Conservation (phyloP, 345 rosid species). For the Hibiscus syriacus region DNA sequence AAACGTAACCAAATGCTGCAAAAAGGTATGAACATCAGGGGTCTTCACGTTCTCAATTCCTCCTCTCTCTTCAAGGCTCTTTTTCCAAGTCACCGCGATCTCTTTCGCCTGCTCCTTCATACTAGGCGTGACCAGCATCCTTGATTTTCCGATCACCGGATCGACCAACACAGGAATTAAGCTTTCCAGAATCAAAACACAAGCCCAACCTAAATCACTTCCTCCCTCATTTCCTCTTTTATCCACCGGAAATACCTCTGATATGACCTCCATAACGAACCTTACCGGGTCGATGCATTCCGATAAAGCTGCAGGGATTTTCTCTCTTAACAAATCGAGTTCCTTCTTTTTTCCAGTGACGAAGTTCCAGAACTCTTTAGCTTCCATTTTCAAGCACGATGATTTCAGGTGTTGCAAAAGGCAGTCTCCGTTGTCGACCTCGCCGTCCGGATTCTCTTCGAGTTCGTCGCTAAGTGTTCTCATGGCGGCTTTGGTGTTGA, state of each 20-base stretch:
- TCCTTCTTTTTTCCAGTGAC: slow-evolving; percentile 77
- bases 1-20: slow-evolving; percentile 92
- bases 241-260: slow-evolving; percentile 90
- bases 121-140: slow-evolving; percentile 69
- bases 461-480: slow-evolving; percentile 26
- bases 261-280: slow-evolving; percentile 75
- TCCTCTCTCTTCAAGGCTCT: slow-evolving; percentile 82
- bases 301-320: slow-evolving; percentile 55
- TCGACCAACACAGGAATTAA: slow-evolving; percentile 82
- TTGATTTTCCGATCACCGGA: slow-evolving; percentile 75
- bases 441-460: slow-evolving; percentile 44
- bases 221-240: slow-evolving; percentile 41
- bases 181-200: slow-evolving; percentile 81
- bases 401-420: slow-evolving; percentile 38
- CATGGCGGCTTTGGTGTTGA: slow-evolving; percentile 41
- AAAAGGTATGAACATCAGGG: slow-evolving; percentile 94
- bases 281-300: slow-evolving; percentile 89
- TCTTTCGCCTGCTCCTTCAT: slow-evolving; percentile 65
- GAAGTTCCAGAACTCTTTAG: slow-evolving; percentile 70
- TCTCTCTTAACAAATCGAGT: slow-evolving; percentile 49
- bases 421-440: slow-evolving; percentile 78
- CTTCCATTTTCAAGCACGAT: slow-evolving; percentile 62
- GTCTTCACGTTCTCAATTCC: slow-evolving; percentile 90
- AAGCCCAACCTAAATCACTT: slow-evolving; percentile 94
- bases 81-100: slow-evolving; percentile 92